These are phyloP conservation scores for Aureobasidium sp. DNA, from an alignment of 2,329 filamentous ascomycete species.

Conservation along the genomic window DNA sequence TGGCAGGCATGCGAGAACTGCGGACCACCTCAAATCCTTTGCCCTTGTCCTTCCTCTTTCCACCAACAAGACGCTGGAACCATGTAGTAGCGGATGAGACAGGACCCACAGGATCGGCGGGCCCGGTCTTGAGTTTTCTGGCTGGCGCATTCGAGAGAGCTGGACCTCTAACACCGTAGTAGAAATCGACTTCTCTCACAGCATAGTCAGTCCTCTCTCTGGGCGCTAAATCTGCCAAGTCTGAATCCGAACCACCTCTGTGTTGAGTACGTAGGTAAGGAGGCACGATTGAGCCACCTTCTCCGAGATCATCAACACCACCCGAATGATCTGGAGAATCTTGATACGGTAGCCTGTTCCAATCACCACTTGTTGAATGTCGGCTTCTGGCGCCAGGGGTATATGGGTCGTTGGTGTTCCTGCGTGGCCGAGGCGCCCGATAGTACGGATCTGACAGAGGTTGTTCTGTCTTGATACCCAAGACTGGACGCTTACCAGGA, in stretches of 20 bases:
- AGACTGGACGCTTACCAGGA: slow-evolving; percentile 40
- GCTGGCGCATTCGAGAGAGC: slow-evolving; percentile 68
- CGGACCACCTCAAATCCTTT: slow-evolving; percentile 97
- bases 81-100: slow-evolving; percentile 85
- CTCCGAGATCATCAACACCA: slow-evolving; percentile 25
- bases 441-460: slow-evolving; percentile 69
- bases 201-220: slow-evolving; percentile 73
- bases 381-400: slow-evolving; percentile 38
- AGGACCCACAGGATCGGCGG: slow-evolving; percentile 86
- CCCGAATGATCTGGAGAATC: slow-evolving; percentile 35
- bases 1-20: slow-evolving; percentile 72
- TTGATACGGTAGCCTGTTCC: slow-evolving; percentile 39
- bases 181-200: slow-evolving; percentile 92
- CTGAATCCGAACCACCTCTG: slow-evolving; percentile 46
- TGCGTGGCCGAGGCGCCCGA: slow-evolving; percentile 68
- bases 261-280: slow-evolving; percentile 46
- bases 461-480: slow-evolving; percentile 25
- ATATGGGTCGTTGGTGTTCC: slow-evolving; percentile 51
- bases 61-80: slow-evolving; percentile 71
- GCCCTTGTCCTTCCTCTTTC: slow-evolving; percentile 85
- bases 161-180: slow-evolving; percentile 86
- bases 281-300: slow-evolving; percentile 43
- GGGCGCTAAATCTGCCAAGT: slow-evolving; percentile 39
- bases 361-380: slow-evolving; percentile 37
- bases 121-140: slow-evolving; percentile 83